Base-by-base conservation (phyloP, 306 rosid genomes). In the Quercus alba region DNA sequence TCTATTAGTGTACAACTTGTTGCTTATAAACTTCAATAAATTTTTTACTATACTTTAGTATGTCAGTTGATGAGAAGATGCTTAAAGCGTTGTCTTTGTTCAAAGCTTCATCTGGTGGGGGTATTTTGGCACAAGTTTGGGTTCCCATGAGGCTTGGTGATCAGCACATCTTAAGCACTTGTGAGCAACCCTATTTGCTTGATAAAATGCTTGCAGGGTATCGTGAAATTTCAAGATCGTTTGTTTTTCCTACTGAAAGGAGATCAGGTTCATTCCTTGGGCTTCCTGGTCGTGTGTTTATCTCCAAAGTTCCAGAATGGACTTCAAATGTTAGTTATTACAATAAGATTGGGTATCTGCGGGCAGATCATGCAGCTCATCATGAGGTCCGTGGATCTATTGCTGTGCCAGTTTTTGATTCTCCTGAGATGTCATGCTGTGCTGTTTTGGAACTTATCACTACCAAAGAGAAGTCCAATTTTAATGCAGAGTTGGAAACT, bases 81-180 rank as follows among this genome's bases (percentile, higher is more conserved):
- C 84, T 90, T 56, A 88, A 67, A 84, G 98, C 94, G 4, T 30
- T 94, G 78, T 92, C 97, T 71, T 80, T 92, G 76, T 88, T 92
- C 69, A 92, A 91, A 80, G 97, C 87, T 80, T 88, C 94, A 14
- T 88, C 93, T 35, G 83, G 88, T 56, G 97, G 86, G 61, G 93
- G 94, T 38, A 90, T 94, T 86, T 83, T 94, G 85, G 97, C 97
- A 6, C 98, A 94, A 87, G 90, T 94, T 30, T 94, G 98, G 98
- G 98, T 90, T 44, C 98, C 98, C 2, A 70, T 89, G 82, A 86
- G 79, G 82, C 86, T 78, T 28, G 94, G 90, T 64, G 87, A 86
- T 77, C 90, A 88, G 28, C 80, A 75, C 68, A 21, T 89, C 78
- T 87, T 94, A 80, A 94, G 88, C 84, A 94, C 98, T n/a, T 85